Conservation (phyloP, 2,329 filamentous ascomycete species). For the Fragosphaeria purpurea region DNA sequence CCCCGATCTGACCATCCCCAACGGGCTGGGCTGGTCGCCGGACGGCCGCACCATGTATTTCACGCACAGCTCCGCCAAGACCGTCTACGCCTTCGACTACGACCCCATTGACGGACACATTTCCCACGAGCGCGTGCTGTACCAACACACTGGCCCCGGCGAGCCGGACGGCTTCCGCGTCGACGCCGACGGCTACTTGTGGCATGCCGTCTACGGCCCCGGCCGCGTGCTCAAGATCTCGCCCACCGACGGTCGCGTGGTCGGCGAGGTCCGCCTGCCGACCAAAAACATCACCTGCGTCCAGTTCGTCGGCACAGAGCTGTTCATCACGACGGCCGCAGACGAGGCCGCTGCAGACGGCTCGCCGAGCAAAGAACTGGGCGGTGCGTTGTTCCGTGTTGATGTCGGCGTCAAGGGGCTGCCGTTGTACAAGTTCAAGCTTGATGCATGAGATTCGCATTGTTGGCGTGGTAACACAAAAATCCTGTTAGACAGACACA, state of each 20-base stretch:
- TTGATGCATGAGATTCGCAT: constrained; percentile 16
- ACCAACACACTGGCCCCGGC: constrained; percentile 54
- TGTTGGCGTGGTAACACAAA: no score
- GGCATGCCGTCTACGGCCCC: constrained; percentile 79
- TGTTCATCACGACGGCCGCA: constrained; percentile 70
- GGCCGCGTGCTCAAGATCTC: constrained; percentile 65
- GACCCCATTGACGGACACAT: constrained; percentile 52
- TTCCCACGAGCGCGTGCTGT: constrained; percentile 61
- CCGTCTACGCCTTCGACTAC: constrained; percentile 69
- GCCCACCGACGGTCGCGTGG: constrained; percentile 51
- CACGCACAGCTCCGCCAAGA: constrained; percentile 63
- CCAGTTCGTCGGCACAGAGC: constrained; percentile 61
- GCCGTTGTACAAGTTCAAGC: constrained; percentile 54
- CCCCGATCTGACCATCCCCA: constrained; percentile 64
- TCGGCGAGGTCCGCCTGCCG: constrained; percentile 66
- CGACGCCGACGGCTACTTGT: constrained; percentile 76
- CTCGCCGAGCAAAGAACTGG: constrained; percentile 51
- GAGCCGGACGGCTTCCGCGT: constrained; percentile 78
- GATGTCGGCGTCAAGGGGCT: constrained; percentile 64
- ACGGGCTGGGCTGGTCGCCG: constrained; percentile 72
- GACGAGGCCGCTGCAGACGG: constrained; percentile 56
- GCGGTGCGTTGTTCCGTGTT: constrained; percentile 65
- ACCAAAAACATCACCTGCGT: constrained; percentile 74
- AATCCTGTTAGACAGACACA: no score
- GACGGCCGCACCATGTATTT: constrained; percentile 69